These are phyloP conservation scores for Agaricus subrufescens DNA, from an alignment of 768 basidiomycete genomes.

Conservation along the genomic window DNA sequence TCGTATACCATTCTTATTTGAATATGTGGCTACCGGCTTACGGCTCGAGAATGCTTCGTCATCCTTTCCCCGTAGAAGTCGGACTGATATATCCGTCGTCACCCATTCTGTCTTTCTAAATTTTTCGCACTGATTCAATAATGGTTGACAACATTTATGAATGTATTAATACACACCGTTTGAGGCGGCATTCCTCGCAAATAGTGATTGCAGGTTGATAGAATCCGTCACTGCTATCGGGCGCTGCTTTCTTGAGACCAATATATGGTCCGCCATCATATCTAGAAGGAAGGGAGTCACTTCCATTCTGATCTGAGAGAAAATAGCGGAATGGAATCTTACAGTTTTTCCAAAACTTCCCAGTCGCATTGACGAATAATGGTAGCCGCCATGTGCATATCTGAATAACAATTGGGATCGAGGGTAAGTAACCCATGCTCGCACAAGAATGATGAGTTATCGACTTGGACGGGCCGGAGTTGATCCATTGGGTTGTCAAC, in stretches of 20 bases:
- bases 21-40: conserved; percentile 17
- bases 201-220: conserved; percentile 49
- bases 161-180: conserved; percentile 35
- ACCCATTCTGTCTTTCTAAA: conserved; percentile 53
- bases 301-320: conserved; percentile 11
- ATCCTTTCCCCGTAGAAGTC: conserved; percentile 25
- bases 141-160: background rate
- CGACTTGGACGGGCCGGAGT: conserved; percentile 54
- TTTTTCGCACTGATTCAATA: conserved; percentile 4
- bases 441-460: conserved; percentile 65
- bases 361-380: conserved; percentile 63
- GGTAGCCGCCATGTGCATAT: conserved; percentile 51
- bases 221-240: conserved; percentile 21
- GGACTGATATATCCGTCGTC: conserved; percentile 58
- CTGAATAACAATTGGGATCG: conserved; percentile 59
- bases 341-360: conserved; percentile 57
- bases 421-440: conserved; percentile 57
- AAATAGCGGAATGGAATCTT: conserved; percentile 18
- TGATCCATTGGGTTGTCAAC: conserved; percentile 48
- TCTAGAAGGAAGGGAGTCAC: conserved; percentile 26
- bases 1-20: conserved; percentile 41
- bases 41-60: conserved; percentile 12
- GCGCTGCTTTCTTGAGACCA: conserved; percentile 17
- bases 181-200: conserved; percentile 56
- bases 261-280: conserved; percentile 57